A percentile compares a stretch with the other conserved stretches of the same genome.
These are phyloP conservation scores for Mycosarcoma maydis DNA, from an alignment of 1,284 basidiomycete species.

Conservation along the genomic window DNA sequence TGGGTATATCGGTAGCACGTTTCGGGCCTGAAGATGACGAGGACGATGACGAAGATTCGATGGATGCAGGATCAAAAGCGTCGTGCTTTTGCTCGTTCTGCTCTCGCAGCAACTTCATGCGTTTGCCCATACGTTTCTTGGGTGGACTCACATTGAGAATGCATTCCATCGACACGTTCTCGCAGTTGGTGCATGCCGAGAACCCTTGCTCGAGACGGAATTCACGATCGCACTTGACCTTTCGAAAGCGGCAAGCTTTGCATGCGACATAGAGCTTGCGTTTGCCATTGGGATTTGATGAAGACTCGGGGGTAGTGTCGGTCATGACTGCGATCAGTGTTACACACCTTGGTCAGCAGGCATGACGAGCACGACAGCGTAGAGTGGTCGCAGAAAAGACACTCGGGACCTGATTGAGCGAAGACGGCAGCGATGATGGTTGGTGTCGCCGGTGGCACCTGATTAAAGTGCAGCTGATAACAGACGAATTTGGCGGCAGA, in stretches of 20 bases:
- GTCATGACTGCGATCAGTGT: slow-evolving; percentile 1
- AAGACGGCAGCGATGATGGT: no score
- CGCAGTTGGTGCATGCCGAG: slow-evolving; percentile 27
- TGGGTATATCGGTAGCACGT: no score
- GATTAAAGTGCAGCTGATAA: no score
- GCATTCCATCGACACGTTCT: slow-evolving; percentile 22
- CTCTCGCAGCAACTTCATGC: slow-evolving; percentile 38
- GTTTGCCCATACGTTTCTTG: slow-evolving; percentile 40
- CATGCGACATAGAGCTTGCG: slow-evolving; percentile 40
- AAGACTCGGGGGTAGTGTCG: slow-evolving; percentile 1
- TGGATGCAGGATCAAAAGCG: not conserved
- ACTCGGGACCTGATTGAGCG: no score
- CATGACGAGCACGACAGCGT: not conserved
- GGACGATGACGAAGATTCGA: not conserved
- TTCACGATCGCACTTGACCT: slow-evolving; percentile 42
- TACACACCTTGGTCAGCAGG: no score
- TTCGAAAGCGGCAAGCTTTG: slow-evolving; percentile 41
- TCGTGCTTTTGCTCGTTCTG: slow-evolving; percentile 8
- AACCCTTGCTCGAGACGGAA: slow-evolving; percentile 24
- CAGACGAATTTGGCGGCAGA: no score
- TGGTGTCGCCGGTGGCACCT: no score
- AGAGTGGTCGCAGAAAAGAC: no score
- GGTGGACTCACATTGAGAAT: slow-evolving; percentile 32
- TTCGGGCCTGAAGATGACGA: no score
- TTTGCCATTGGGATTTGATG: slow-evolving; percentile 12